Conservation (phyloP, 2,329 filamentous ascomycete species). For the Paecilomyces sp. region DNA sequence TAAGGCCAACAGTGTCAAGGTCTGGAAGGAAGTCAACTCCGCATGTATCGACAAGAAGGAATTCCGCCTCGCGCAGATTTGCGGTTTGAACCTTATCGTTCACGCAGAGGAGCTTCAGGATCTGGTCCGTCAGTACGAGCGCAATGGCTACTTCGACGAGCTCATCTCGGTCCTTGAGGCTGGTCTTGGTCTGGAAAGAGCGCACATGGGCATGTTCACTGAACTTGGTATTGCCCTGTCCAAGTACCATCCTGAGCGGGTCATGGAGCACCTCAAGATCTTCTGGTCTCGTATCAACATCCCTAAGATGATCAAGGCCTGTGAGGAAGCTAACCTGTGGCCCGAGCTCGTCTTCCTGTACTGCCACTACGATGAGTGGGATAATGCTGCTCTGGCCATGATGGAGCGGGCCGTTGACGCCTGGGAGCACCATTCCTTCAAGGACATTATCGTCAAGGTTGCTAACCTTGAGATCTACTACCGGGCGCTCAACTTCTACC, state of each 20-base stretch:
- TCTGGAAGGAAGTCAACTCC: conserved; percentile 97
- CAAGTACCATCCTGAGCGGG: conserved; percentile 88
- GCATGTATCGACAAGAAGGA: conserved; percentile 97
- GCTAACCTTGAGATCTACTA: conserved; percentile 99
- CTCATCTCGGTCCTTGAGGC: conserved; percentile 91
- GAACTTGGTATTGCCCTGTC: conserved; percentile 84
- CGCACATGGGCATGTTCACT: conserved; percentile 97
- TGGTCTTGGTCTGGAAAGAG: conserved; percentile 83
- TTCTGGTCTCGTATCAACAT: conserved; percentile 99
- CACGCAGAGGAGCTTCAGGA: conserved; percentile 92
- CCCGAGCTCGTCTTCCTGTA: conserved; percentile 97
- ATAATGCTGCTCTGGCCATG: conserved; percentile 93
- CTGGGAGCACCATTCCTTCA: conserved; percentile 99
- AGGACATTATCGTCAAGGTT: conserved; percentile 96
- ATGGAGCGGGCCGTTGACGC: conserved; percentile 97
- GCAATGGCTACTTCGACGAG: conserved; percentile 96
- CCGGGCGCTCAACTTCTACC: conserved; percentile 90
- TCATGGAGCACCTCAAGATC: conserved; percentile 98
- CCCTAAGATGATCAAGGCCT: conserved; percentile 89
- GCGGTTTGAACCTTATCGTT: conserved; percentile 94
- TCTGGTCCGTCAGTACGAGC: conserved; percentile 93
- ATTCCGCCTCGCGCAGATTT: conserved; percentile 97
- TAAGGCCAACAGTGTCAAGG: conserved; percentile 98
- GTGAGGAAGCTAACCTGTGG: conserved; percentile 93
- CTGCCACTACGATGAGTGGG: conserved; percentile 96